Base-by-base conservation (phyloP, 768 basidiomycete species). In the Tulasnella sp. region DNA sequence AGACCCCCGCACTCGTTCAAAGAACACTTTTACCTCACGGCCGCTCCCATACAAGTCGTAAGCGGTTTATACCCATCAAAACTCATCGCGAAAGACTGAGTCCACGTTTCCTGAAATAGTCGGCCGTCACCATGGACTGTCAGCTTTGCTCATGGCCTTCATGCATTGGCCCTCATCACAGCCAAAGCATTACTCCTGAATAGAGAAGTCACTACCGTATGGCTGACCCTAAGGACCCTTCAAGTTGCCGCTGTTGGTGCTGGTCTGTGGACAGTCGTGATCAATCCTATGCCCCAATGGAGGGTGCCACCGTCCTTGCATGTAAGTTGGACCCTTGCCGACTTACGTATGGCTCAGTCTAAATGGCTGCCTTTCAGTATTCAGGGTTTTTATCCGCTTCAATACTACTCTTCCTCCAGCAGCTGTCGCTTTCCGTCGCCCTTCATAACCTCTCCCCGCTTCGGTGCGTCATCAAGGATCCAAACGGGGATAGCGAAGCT, bases 191-290 rank as follows among this genome's bases (percentile, higher is more conserved):
- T 86, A 81, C 79, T 92, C 7, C 80, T 92, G 63, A 82, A 86
- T 19, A 84, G 84, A 42, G 88, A 90, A 78, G 85, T 88, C 26
- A 88, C 88, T 7, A 85, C 89, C 9, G 88, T 91, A 77, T 92
- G 90, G 91, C 82, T 91, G 16, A 82, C 89, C 39, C 88, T 92
- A 81, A 82, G 90, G 74, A 84, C 91, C 65, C 81, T 92, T 16
- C 34, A 47, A 47, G 47, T 64, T 37, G 73, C 64, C 7, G 73
- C 67, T 34, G 36, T 59, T 63, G 47, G 67, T 68, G 89, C 75
- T 90, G 62, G 79, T 86, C 22, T 88, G 89, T 59, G 52, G 88
- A 87, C 88, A 74, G 83, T 80, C 1, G 73, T 82, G 64, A 87
- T 86, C 0, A 85, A 86, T 4, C 83, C 87, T 76, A 77, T 86